Percentiles rank a stretch among this genome's conserved stretches.
These are phyloP conservation scores for Pelomyxa schiedti DNA, from an alignment of 78 protist species.

Conservation along the genomic window DNA sequence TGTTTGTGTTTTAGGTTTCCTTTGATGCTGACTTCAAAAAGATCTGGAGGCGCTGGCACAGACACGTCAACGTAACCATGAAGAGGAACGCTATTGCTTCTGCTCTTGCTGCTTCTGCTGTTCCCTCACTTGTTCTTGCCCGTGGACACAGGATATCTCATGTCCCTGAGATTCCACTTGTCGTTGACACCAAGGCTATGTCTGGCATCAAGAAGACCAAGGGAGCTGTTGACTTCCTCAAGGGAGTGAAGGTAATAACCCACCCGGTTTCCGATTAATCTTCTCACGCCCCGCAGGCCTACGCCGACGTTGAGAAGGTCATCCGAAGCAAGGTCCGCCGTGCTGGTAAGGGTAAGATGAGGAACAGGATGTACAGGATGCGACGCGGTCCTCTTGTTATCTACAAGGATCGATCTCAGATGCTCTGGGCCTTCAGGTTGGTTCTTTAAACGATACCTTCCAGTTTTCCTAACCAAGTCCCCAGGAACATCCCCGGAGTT, in stretches of 20 bases:
- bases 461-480: no score
- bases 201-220: conserved; percentile 78
- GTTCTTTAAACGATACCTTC: no score
- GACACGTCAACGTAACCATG: conserved; percentile 88
- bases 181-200: conserved; percentile 57
- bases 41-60: conserved; percentile 95
- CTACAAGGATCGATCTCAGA: conserved; percentile 74
- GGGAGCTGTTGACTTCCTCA: conserved; percentile 83
- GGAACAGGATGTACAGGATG: conserved; percentile 90
- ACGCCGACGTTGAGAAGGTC: conserved; percentile 79
- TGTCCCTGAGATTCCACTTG: conserved; percentile 94
- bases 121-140: conserved; percentile 94
- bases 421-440: conserved; percentile 75
- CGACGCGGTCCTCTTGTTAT: conserved; percentile 97
- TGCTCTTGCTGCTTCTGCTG: conserved; percentile 98
- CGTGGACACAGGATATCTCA: conserved; percentile 94
- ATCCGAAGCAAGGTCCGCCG: conserved; percentile 64
- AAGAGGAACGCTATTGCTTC: conserved; percentile 88
- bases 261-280: no score
- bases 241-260: conserved; percentile 48
- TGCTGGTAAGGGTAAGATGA: conserved; percentile 94
- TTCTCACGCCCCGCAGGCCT: no score
- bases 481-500: conserved; percentile 98
- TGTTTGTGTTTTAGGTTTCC: no score
- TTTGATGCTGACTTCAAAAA: no score